Base-by-base conservation (phyloP, 768 basidiomycete species). In the Heimioporus sp. region DNA sequence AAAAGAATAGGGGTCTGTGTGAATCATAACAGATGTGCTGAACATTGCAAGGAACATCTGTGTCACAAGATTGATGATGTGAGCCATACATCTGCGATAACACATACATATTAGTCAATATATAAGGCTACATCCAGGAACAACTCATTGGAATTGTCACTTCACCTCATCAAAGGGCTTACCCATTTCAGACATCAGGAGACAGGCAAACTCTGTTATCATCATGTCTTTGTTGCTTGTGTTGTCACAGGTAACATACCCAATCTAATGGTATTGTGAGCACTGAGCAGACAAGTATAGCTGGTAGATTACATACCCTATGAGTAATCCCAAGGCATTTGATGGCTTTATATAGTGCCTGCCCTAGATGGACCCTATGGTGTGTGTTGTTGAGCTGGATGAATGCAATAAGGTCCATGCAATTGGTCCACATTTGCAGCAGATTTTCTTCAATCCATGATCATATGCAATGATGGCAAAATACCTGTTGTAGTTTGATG, bases 341-440 rank as follows among this genome's bases (percentile, higher is more conserved):
- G 9, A 60, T 42, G 16, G 75, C 63, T 57, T 72, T 72, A 60
- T 68, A 77, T 5, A 78, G 58, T 2, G 72, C 73, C 34, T 55
- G 46, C 13, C 50, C 7, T 0, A 55, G 54, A 15, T 4, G 6
- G 9, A 48, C 19, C 0, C 75, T 74, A 48, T 68, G 64, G 47
- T 78, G 76, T 0, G 69, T 49, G 10, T 62, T 65, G 52, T 77
- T 77, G 40, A 79, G 52, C 15, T 55, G 64, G 2, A 63, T 60
- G 28, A 76, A 77, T 1, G 70, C 71, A 1, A 76, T 40, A 2
- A 78, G 58, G 0, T 69, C 65, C 6, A 31, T 52, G 17, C 72
- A 43, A 9, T 71, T 56, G 20, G 50, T 49, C 72, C 72, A 76
- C 12, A 51, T n/a, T 6, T 44, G 21, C 0, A 37, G 51, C 4